A percentile compares a stretch with the other conserved stretches of the same genome.
phyloP scores from a whole-genome alignment of 108 stramenopile species.

The Craspedostauros australis region DNA sequence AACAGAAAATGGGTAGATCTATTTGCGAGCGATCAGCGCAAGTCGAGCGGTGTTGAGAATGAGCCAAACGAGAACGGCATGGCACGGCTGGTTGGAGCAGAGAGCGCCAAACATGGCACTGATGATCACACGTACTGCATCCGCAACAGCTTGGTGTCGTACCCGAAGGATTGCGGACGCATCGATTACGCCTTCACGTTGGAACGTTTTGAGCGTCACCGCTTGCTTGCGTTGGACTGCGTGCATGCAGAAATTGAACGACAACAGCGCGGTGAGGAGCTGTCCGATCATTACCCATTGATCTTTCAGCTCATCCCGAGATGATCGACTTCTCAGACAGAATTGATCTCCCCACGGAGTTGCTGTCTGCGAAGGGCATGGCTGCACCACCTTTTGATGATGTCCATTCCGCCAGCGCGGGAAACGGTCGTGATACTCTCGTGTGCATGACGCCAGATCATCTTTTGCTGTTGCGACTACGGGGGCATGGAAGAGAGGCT shows the following conservation, averaged over 20 bases:
- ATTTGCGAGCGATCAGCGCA: not conserved
- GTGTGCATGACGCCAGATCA: no score
- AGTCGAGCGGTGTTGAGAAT: not conserved
- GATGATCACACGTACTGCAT: conserved; percentile 9
- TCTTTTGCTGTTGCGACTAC: no score
- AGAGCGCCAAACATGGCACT: not conserved
- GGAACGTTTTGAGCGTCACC: not conserved
- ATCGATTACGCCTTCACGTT: conserved; percentile 24
- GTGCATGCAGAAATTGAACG: not conserved
- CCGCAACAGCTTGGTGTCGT: conserved; percentile 6
- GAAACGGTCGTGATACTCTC: no score
- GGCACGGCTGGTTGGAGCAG: not conserved
- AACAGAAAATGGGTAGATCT: not conserved
- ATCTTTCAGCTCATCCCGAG: conserved; percentile 8
- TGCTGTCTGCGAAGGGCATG: no score
- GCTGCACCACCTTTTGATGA: no score
- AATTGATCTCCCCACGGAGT: no score
- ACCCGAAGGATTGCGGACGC: conserved; percentile 22
- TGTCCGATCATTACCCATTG: conserved; percentile 25
- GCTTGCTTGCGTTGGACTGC: conserved; percentile 1
- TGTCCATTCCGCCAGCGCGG: no score
- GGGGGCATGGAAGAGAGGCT: no score
- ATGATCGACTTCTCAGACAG: no score
- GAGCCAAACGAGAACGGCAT: not conserved
- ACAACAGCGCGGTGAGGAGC: conserved; percentile 12